Percentiles rank a stretch among this genome's conserved stretches.
phyloP scores from a whole-genome alignment of 2,329 filamentous ascomycete species.

The Tothia fuscella region DNA sequence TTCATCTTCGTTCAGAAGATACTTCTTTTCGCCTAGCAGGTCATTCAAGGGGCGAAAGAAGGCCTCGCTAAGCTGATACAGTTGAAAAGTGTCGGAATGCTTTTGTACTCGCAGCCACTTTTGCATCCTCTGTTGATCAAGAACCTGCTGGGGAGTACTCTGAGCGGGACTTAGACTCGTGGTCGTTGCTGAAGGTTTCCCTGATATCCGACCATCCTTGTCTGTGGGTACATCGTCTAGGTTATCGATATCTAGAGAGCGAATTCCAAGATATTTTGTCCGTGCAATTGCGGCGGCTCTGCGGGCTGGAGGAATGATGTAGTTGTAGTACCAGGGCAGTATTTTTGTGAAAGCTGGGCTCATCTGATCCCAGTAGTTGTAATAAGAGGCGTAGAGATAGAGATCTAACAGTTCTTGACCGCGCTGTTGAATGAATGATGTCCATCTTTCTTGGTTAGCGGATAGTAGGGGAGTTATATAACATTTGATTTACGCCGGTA shows the following conservation, averaged over 20 bases:
- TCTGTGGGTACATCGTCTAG: neutral
- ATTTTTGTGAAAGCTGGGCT: conserved; percentile 70
- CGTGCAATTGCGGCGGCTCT: conserved; percentile 58
- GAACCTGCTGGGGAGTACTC: neutral
- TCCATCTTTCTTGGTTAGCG: neutral
- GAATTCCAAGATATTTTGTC: conserved; percentile 39
- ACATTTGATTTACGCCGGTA: neutral
- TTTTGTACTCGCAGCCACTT: conserved; percentile 47
- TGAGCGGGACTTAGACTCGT: neutral
- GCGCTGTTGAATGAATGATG: conserved; percentile 2
- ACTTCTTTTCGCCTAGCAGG: conserved; percentile 44
- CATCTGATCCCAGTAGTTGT: conserved; percentile 71
- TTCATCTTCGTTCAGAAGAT: conserved; percentile 40
- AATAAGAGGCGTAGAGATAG: conserved; percentile 77
- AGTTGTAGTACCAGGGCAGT: conserved; percentile 78
- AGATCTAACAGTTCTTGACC: conserved; percentile 57
- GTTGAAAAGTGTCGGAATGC: conserved; percentile 59
- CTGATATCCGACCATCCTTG: neutral
- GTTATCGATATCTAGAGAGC: conserved; percentile 6
- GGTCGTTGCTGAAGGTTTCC: neutral
- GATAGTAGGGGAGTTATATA: neutral
- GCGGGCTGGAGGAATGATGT: conserved; percentile 65
- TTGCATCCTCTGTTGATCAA: conserved; percentile 1
- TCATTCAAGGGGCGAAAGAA: conserved; percentile 61
- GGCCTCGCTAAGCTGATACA: conserved; percentile 59